A percentile compares a stretch with the other conserved stretches of the same genome.
These are phyloP conservation scores for Coniochaeta pulveracea DNA, from an alignment of 2,329 filamentous ascomycete genomes.

Conservation along the genomic window DNA sequence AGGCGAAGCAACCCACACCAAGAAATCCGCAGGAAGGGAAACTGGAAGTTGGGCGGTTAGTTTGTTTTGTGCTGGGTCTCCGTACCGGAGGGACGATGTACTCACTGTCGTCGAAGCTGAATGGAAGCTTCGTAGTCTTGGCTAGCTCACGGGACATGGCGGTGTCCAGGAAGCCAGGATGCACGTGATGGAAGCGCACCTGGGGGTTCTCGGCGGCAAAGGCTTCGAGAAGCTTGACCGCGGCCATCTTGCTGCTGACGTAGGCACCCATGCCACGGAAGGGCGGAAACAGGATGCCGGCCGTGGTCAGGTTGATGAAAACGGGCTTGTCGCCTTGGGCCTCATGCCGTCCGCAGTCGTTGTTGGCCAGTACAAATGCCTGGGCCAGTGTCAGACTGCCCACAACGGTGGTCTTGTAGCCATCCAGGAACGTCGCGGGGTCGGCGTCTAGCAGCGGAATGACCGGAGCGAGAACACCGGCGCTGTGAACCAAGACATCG, in stretches of 20 bases:
- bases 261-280: constrained; percentile 23
- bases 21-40: constrained; percentile 26
- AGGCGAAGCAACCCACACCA: constrained; percentile 29
- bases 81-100: too few species aligned
- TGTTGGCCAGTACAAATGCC: not conserved
- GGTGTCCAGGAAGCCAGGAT: too few species aligned
- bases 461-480: constrained; percentile 12
- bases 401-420: too few species aligned
- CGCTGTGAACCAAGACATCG: constrained; percentile 24
- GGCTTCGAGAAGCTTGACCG: constrained; percentile 28
- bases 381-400: too few species aligned
- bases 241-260: constrained; percentile 28
- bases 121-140: too few species aligned
- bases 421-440: constrained; percentile 3
- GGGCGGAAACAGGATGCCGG: constrained; percentile 14
- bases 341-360: too few species aligned
- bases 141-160: too few species aligned
- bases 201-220: constrained; percentile 26
- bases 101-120: constrained; percentile 10
- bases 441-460: constrained; percentile 5
- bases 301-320: constrained; percentile 10
- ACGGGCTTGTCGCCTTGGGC: constrained; percentile 3
- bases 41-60: too few species aligned
- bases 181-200: too few species aligned
- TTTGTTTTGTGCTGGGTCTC: too few species aligned